phyloP scores from a whole-genome alignment of 148 eudicot genomes.

The Spergularia bocconei region DNA sequence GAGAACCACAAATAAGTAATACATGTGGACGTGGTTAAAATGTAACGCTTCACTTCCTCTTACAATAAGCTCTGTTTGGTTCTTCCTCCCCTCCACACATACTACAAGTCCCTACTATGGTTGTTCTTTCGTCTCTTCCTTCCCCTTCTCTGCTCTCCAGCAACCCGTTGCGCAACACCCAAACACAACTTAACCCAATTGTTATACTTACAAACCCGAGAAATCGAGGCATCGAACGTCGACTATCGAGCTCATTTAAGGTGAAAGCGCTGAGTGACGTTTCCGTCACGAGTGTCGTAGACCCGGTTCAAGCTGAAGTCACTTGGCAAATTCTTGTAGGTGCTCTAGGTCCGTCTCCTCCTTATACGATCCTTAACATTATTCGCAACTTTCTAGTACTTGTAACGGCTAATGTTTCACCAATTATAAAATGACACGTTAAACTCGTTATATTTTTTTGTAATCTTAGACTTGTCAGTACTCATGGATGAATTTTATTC shows the following conservation, averaged over 20 bases:
- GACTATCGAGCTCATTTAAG: conserved; percentile 1
- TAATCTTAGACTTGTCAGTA: too few relatives aligned
- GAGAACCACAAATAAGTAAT: neutral
- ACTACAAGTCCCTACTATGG: conserved; percentile 6
- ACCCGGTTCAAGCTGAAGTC: conserved; percentile 45
- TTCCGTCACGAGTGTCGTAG: conserved; percentile 17
- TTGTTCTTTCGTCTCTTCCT: conserved; percentile 10
- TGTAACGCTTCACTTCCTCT: neutral
- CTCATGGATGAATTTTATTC: too few relatives aligned
- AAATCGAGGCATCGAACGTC: neutral
- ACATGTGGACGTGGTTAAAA: neutral
- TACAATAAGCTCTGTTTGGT: neutral
- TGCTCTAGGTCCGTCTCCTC: conserved; percentile 41
- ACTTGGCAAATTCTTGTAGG: conserved; percentile 77
- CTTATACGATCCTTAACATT: too few relatives aligned
- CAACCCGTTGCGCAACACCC: conserved; percentile 2
- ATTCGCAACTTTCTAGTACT: too few relatives aligned
- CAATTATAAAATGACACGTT: too few relatives aligned
- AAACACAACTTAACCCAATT: conserved; percentile 6
- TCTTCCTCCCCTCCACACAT: neutral
- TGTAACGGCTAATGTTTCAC: too few relatives aligned
- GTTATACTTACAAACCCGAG: neutral
- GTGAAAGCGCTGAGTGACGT: conserved; percentile 27
- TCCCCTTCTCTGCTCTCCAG: neutral
- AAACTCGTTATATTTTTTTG: too few relatives aligned